Conservation (phyloP, 108 stramenopile genomes). For the Ochromonas danica region DNA sequence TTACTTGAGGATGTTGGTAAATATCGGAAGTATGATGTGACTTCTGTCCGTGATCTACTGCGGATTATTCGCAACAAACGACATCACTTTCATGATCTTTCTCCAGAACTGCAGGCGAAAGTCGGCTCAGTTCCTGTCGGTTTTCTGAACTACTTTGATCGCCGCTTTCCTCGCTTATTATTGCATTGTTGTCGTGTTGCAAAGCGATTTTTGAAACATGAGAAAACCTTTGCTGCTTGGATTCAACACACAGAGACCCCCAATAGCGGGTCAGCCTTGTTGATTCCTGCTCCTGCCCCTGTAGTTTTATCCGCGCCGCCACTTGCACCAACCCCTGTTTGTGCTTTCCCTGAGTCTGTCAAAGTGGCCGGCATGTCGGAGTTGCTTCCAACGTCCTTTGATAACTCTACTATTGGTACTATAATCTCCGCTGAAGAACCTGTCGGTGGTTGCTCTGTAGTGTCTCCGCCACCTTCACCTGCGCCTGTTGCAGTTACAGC, state of each 20-base stretch:
- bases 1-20: constrained; percentile 73
- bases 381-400: too few species aligned
- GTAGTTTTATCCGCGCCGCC: too few species aligned
- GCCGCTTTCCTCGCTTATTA: constrained; percentile 72
- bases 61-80: constrained; percentile 89
- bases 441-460: too few species aligned
- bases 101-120: constrained; percentile 57
- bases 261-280: too few species aligned
- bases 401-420: constrained; percentile 48
- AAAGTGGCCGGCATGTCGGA: too few species aligned
- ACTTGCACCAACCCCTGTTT: too few species aligned
- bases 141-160: constrained; percentile 66
- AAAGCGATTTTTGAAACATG: constrained; percentile 47
- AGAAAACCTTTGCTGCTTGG: constrained; percentile 38
- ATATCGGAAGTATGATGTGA: constrained; percentile 83
- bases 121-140: constrained; percentile 38
- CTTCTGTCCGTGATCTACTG: constrained; percentile 78
- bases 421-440: not conserved
- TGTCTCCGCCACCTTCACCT: too few species aligned
- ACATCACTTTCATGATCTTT: constrained; percentile 87
- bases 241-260: not conserved
- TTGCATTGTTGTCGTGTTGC: constrained; percentile 77
- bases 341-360: too few species aligned
- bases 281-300: constrained; percentile 35
- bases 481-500: not conserved